Percentiles rank a stretch among this genome's conserved stretches.
phyloP scores from a whole-genome alignment of 2,329 filamentous ascomycete genomes.

The Fusarium newnesense region DNA sequence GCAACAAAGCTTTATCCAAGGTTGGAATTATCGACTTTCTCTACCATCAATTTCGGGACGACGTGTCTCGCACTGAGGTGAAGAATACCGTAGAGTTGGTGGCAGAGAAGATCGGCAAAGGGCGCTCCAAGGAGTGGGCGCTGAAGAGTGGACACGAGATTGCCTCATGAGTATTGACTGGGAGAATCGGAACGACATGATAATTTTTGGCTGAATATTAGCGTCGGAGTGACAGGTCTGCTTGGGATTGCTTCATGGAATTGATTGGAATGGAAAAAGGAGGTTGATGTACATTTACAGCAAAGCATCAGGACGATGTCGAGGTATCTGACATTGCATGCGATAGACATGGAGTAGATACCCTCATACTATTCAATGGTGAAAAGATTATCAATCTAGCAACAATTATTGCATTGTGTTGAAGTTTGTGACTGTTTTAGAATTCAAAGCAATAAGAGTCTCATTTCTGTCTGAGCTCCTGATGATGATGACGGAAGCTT shows the following conservation, averaged over 20 bases:
- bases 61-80: slow-evolving; percentile 52
- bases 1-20: slow-evolving; percentile 54
- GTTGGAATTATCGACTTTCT: slow-evolving; percentile 55
- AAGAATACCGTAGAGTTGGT: slow-evolving; percentile 56
- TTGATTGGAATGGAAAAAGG: slow-evolving; percentile 25
- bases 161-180: slow-evolving; percentile 34
- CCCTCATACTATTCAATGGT: slow-evolving; percentile 12
- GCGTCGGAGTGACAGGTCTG: slow-evolving; percentile 41
- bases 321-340: slow-evolving; percentile 22
- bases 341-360: slow-evolving; percentile 31
- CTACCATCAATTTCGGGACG: slow-evolving; percentile 52
- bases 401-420: not conserved
- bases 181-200: slow-evolving; percentile 23
- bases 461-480: slow-evolving; percentile 22
- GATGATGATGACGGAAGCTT: slow-evolving; percentile 34
- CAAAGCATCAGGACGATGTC: slow-evolving; percentile 16
- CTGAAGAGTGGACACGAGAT: slow-evolving; percentile 54
- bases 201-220: slow-evolving; percentile 42
- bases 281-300: slow-evolving; percentile 23
- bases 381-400: slow-evolving; percentile 13
- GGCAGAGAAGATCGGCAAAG: slow-evolving; percentile 53
- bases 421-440: not conserved
- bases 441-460: slow-evolving; percentile 3
- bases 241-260: slow-evolving; percentile 38
- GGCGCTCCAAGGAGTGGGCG: slow-evolving; percentile 52